These are phyloP conservation scores for Lentinula sp. DNA, from an alignment of 768 basidiomycete genomes.

Conservation along the genomic window DNA sequence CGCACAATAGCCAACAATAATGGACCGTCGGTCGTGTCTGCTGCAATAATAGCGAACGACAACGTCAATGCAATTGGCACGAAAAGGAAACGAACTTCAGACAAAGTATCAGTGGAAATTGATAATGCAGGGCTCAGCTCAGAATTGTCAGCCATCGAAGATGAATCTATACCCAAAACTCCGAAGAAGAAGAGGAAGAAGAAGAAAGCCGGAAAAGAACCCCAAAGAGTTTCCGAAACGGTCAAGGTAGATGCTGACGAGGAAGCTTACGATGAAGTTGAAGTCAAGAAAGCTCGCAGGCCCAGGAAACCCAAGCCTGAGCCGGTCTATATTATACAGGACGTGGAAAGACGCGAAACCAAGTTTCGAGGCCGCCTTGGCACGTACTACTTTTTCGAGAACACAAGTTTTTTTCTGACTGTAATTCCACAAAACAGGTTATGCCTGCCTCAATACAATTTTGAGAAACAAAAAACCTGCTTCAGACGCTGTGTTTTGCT, in stretches of 20 bases:
- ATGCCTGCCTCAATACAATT: conserved; percentile 85
- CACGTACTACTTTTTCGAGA: conserved; percentile 14
- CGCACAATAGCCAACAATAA: background rate
- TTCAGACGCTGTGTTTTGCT: conserved; percentile 65
- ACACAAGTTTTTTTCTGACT: background rate
- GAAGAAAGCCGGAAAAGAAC: background rate
- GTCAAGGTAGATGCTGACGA: background rate
- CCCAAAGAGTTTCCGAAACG: background rate
- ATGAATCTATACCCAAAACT: background rate
- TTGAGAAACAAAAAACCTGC: conserved; percentile 67
- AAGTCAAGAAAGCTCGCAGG: background rate
- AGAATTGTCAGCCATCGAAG: background rate
- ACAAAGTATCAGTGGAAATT: background rate
- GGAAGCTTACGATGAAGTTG: background rate
- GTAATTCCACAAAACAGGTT: conserved; percentile 30
- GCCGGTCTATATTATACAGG: conserved; percentile 63
- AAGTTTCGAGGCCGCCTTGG: conserved; percentile 66
- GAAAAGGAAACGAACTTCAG: background rate
- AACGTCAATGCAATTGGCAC: background rate
- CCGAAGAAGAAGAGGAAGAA: background rate
- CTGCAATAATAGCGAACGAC: background rate
- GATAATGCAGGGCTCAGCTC: background rate
- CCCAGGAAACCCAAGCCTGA: conserved; percentile 27
- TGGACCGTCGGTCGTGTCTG: background rate
- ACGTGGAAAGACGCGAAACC: conserved; percentile 60